Base-by-base conservation (phyloP, 805 yeast species). In the Schwanniomyces vanrijiae region DNA sequence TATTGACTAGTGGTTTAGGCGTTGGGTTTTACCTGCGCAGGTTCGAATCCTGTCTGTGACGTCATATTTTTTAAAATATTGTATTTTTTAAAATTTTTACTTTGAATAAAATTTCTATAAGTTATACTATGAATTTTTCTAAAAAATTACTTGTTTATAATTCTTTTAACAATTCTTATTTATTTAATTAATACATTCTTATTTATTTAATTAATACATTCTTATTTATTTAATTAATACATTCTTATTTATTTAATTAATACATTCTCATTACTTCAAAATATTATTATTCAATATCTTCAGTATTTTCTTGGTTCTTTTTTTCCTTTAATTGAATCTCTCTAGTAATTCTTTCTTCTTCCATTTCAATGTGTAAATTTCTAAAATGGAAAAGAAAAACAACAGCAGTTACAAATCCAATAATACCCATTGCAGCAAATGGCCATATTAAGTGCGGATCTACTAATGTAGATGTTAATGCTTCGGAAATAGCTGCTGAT, bases 1-100 rank as follows among this genome's bases (percentile, higher is more conserved):
- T 84, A 83, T 75, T 61, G 16, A 22, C 24, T 54, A 54, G 67
- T 54, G 46, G 73, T 51, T 43, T 45, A 69, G 74, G 74, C 66
- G 71, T 71, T 72, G 77, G 73, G 76, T 64, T 64, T 61, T 71
- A 65, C 76, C 73, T 70, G 67, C 96, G 96, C 96, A 89, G 95
- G 96, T 89, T 89, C 96, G 96, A 89, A 89, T 89, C 96, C 95
- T 89, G 96, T 88, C 95, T 86, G 95, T 89, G 88, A 87, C 96
- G 96, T 58, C 64, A 68, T 73, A 73, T 79, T 75, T 80, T 80
- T 79, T 66, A n/a, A n/a, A n/a, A n/a, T 43, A 5, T 22, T 22
- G 25, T 5, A 22, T 8, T 22, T 11, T 13, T 28, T 13, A 26
- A 5, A 26, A 13, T 26, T 7, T 7, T 13, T 26, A 9, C 13